Evolutionary conservation across 2,329 filamentous ascomycete genomes (phyloP), one percentile per base, ranked within the genome.

Genomic region (Ophiocordyceps camponoti-leonardi): DNA sequence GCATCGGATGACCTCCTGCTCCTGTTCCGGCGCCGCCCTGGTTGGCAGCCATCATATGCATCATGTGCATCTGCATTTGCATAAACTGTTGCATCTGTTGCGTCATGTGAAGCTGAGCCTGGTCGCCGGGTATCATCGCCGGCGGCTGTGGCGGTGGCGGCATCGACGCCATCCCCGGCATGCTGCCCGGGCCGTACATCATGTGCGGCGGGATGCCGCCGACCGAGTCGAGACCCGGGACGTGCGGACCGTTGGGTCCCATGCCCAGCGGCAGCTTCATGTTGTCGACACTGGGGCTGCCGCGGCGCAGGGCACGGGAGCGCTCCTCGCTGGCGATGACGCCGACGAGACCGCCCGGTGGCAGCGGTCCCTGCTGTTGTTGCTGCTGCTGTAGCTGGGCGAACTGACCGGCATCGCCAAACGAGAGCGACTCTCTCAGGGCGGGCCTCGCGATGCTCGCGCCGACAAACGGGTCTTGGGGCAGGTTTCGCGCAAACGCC

Each of bases 41-140:
- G 49, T 65, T 66, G 44, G 58, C 53, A 1, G 71, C 69, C 73
- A 86, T 83, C 77, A 86, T 82, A 55, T 88, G 83, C 82, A 93
- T 90, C 64, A 87, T 87, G 58, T 93, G 84, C 82, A 93, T 88
- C 60, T 94, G 86, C 81, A 92, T 86, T 58, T 87, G 82, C 83
- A 90, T 87, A 64, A 90, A 87, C 55, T 86, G 81, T 46, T 77
- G 74, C 84, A 90, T 88, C 57, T 88, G 83, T 56, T 86, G 81
- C 7, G 76, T 81, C 72, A 92, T 82, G 52, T 88, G 80, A 40
- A 88, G 72, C 54, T 90, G 83, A 26, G 80, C 79, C 58, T 84
- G 81, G 49, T 86, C 81, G 20, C 74, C 75, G 2, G 78, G 67
- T 16, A 73, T 74, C 41, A 80, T 58, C 59, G 65, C 62, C 22